Evolutionary conservation across 2,329 filamentous ascomycete genomes (phyloP).

Genomic region (Kalmusia sp.): DNA sequence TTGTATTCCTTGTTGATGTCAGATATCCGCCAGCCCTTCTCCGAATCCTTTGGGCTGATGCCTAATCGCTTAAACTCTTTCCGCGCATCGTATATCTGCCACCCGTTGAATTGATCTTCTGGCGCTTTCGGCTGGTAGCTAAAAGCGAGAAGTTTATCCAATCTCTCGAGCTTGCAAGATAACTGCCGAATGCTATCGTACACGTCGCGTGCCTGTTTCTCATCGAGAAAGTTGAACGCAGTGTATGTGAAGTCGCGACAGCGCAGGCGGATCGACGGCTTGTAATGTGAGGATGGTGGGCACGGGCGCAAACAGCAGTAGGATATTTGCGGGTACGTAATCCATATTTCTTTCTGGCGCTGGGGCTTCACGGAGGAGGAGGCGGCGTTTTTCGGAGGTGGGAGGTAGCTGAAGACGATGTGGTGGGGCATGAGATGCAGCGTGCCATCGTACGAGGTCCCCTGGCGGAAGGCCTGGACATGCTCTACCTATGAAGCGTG

Average conservation of each 20-base stretch:
- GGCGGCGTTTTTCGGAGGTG: conserved; percentile 46
- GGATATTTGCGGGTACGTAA: conserved; percentile 91
- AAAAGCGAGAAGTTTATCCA: conserved; percentile 93
- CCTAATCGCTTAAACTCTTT: conserved; percentile 89
- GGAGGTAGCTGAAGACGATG: conserved; percentile 67
- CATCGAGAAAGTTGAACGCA: conserved; percentile 83
- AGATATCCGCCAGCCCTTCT: conserved; percentile 87
- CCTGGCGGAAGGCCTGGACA: conserved; percentile 65
- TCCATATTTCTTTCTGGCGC: conserved; percentile 78
- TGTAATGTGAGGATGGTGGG: conserved; percentile 71
- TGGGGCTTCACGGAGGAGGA: conserved; percentile 48
- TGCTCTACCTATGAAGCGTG: conserved; percentile 61
- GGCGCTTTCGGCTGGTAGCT: conserved; percentile 76
- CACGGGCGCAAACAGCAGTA: conserved; percentile 80
- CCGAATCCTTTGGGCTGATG: conserved; percentile 78
- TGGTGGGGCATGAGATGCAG: conserved; percentile 69
- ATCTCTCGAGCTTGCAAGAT: conserved; percentile 80
- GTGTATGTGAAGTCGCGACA: conserved; percentile 95
- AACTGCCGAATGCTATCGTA: conserved; percentile 85
- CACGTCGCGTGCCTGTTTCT: conserved; percentile 77
- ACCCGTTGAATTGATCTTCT: conserved; percentile 79
- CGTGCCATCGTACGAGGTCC: conserved; percentile 64
- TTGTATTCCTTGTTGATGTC: conserved; percentile 87
- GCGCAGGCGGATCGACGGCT: conserved; percentile 83
- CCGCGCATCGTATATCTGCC: conserved; percentile 83